Conservation (phyloP, 371 early-diverging fungal species). For the Haplosporangium sp. region DNA sequence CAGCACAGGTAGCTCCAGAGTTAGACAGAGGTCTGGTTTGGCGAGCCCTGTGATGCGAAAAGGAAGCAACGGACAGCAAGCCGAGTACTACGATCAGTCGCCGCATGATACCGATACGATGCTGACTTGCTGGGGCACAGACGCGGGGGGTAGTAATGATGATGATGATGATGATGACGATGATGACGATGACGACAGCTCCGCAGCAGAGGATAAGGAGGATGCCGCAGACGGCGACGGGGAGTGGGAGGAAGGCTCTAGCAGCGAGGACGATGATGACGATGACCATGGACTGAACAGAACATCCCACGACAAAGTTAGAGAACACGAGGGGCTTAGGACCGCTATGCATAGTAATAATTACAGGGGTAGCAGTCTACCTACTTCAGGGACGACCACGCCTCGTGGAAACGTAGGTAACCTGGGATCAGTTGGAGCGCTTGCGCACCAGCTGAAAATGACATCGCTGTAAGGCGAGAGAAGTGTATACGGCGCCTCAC, state of each 20-base stretch:
- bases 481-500: no score
- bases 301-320: background rate
- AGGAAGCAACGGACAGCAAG: slow-evolving; percentile 11
- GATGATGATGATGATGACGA: slow-evolving; percentile 43
- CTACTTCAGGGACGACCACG: no score
- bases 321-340: background rate
- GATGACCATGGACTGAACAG: slow-evolving; percentile 20
- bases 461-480: background rate
- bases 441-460: background rate
- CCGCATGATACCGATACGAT: slow-evolving; percentile 35
- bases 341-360: background rate
- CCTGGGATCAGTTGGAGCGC: background rate
- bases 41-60: slow-evolving; percentile 21
- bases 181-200: slow-evolving; percentile 19
- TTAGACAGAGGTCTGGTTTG: slow-evolving; percentile 7
- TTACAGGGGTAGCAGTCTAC: no score
- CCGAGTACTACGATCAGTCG: slow-evolving; percentile 29
- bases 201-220: slow-evolving; percentile 17
- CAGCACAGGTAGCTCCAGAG: slow-evolving; percentile 21
- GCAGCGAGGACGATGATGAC: slow-evolving; percentile 26
- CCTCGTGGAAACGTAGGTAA: no score
- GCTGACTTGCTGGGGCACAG: slow-evolving; percentile 47
- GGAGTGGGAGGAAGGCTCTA: slow-evolving; percentile 50
- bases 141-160: slow-evolving; percentile 30
- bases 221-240: slow-evolving; percentile 52